A percentile compares a stretch with the other conserved stretches of the same genome.
Conservation (phyloP, 495 filamentous ascomycete genomes). For the Penicillium pulvis region DNA sequence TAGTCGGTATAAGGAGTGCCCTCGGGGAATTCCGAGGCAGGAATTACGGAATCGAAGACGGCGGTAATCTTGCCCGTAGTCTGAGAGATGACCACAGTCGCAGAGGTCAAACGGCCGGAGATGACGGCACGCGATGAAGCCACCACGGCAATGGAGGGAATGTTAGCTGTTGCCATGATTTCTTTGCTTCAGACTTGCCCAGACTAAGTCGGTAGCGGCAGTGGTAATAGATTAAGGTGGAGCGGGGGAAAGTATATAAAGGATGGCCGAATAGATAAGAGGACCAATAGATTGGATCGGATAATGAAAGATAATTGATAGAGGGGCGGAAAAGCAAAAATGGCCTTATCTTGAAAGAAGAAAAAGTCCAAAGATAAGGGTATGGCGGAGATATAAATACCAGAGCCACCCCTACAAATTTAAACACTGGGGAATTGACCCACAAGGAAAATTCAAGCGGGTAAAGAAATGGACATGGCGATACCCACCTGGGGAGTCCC, state of each 20-base stretch:
- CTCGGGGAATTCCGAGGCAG: constrained; percentile 67
- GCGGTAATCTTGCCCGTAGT: constrained; percentile 82
- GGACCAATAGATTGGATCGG: constrained; percentile 7
- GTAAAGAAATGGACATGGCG: neutral
- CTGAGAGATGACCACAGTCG: constrained; percentile 79
- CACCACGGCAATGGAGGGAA: constrained; percentile 65
- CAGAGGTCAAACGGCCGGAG: constrained; percentile 65
- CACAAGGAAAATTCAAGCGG: constrained; percentile 12
- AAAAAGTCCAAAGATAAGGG: constrained; percentile 21
- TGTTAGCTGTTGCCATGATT: constrained; percentile 36
- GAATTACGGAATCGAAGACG: constrained; percentile 72
- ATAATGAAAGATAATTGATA: constrained; percentile 3
- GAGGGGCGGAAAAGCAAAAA: neutral
- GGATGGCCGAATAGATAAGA: constrained; percentile 15
- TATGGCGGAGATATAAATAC: constrained; percentile 30
- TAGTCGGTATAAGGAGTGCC: constrained; percentile 78
- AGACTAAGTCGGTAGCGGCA: constrained; percentile 7
- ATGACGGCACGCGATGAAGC: constrained; percentile 80
- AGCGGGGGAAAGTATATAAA: constrained; percentile 3
- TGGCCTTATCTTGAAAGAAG: constrained; percentile 2
- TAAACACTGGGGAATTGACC: constrained; percentile 8
- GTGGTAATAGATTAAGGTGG: neutral
- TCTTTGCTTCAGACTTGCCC: constrained; percentile 9
- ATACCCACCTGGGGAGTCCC: constrained; percentile 19
- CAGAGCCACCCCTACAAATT: neutral